Base-by-base conservation (phyloP, 2,329 filamentous ascomycete species). In the Penicillium sp. region DNA sequence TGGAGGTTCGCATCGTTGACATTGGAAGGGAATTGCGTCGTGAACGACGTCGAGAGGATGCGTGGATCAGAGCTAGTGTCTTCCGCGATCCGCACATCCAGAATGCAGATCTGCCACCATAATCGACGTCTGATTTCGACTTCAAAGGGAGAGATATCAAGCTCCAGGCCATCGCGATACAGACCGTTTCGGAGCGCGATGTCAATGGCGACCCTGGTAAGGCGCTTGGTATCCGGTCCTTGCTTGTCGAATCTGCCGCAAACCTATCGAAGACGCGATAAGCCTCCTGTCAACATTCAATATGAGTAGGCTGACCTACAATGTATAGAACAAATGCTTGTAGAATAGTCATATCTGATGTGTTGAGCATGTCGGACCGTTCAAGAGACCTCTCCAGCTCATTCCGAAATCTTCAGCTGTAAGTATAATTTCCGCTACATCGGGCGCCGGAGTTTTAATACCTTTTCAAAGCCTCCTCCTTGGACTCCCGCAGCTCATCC, bases 101-200 rank as follows among this genome's bases (percentile, higher is more conserved):
- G 44, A 3, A 57, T 60, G 14, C 54, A 66, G 2, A 69, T 58
- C n/a, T 69, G 63, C 67, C 67, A 68, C 67, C 67, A 69, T 14
- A 69, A 56, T n/a, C 65, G 62, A 7, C 50, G 56, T 9, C 56
- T 56, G 22, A 60, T 60, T 22, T 62, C 60, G 6, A 27, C 55
- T n/a, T 70, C 61, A 7, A 68, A 67, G 1, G 59, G 65, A 10
- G 57, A 11, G 6, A 50, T 14, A 9, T 47, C 51, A 51, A 31
- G 60, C 66, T 61, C 40, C 68, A 78, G n/a, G 6, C 47, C 47
- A 35, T 50, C 47, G 1, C 14, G 31, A 50, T 50, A 31, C 0
- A 50, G 10, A 9, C 22, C 16, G 10, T 35, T 50, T 10, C 18
- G 27, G 9, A 50, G 22, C 6, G 47, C 47, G 33, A 50, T 19